Evolutionary conservation across 2,329 filamentous ascomycete genomes (phyloP).

Genomic region (Ophiobolus disseminans): DNA sequence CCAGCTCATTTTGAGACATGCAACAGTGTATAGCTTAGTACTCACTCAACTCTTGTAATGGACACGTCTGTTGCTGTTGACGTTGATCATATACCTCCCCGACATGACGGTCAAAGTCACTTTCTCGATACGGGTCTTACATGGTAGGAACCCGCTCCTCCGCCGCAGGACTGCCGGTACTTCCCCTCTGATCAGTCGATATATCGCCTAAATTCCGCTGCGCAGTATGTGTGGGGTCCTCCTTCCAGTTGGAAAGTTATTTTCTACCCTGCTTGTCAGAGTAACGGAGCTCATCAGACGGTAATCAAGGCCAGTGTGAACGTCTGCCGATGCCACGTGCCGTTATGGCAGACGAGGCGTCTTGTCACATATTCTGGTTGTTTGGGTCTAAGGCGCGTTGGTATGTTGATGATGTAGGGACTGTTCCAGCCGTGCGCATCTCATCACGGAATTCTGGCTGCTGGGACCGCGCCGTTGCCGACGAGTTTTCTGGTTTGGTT

Average conservation of each 20-base stretch:
- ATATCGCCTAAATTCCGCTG: slow-evolving; percentile 51
- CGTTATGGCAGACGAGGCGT: slow-evolving; percentile 55
- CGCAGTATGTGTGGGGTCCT: slow-evolving; percentile 42
- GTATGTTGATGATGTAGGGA: slow-evolving; percentile 60
- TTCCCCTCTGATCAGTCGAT: slow-evolving; percentile 43
- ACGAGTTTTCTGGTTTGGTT: slow-evolving; percentile 69
- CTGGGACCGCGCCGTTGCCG: slow-evolving; percentile 64
- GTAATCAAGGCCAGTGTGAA: slow-evolving; percentile 62
- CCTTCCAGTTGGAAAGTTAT: slow-evolving; percentile 50
- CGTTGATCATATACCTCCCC: too few species aligned
- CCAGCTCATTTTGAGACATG: too few species aligned
- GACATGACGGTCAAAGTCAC: too few species aligned
- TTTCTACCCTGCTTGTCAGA: slow-evolving; percentile 54
- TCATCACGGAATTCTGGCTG: slow-evolving; percentile 72
- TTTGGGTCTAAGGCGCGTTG: slow-evolving; percentile 54
- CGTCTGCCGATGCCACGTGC: slow-evolving; percentile 62
- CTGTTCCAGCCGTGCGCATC: slow-evolving; percentile 67
- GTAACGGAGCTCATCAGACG: slow-evolving; percentile 55
- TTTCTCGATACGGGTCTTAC: too few species aligned
- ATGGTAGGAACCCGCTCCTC: too few species aligned
- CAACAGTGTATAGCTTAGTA: too few species aligned
- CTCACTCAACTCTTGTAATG: too few species aligned
- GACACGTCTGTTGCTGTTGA: too few species aligned
- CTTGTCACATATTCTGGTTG: slow-evolving; percentile 53
- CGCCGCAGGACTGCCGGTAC: slow-evolving; percentile 37